Percentiles rank a stretch among this genome's conserved stretches.
Conservation (phyloP, 2,329 filamentous ascomycete genomes). For the Aspergillus aculeatus region DNA sequence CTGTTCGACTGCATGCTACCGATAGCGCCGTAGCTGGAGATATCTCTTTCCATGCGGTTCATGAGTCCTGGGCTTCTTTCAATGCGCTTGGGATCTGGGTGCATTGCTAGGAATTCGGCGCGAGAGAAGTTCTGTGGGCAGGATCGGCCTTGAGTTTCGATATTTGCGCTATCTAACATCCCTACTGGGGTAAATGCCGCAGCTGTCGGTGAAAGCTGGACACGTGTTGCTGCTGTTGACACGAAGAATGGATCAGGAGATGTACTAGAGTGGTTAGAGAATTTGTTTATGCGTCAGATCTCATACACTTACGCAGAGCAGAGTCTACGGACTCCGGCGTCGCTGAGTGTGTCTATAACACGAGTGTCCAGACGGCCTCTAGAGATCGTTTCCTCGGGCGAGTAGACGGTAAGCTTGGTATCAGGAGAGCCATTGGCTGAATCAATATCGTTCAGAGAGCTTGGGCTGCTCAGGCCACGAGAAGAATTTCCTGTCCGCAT, state of each 20-base stretch:
- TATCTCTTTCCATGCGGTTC: conserved; percentile 14
- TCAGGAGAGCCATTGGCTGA: conserved; percentile 65
- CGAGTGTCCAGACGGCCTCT: conserved; percentile 31
- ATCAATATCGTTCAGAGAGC: conserved; percentile 50
- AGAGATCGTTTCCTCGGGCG: conserved; percentile 56
- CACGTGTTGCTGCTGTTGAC: conserved; percentile 18
- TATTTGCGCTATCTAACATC: conserved; percentile 14
- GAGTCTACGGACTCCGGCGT: conserved; percentile 17
- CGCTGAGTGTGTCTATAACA: conserved; percentile 15
- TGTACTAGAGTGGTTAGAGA: conserved; percentile 15
- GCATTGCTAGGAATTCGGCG: conserved; percentile 21
- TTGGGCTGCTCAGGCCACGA: conserved; percentile 37
- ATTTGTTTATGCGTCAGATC: no score
- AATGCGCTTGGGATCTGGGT: conserved; percentile 21
- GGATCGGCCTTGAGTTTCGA: conserved; percentile 10
- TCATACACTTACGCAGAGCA: conserved; percentile 25
- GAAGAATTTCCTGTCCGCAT: conserved; percentile 30
- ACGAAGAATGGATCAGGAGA: conserved; percentile 33
- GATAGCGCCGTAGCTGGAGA: conserved; percentile 25
- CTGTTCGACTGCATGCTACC: conserved; percentile 19
- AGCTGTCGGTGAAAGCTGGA: conserved; percentile 62
- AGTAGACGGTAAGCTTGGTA: conserved; percentile 63
- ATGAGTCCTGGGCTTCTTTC: conserved; percentile 10
- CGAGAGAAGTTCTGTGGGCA: conserved; percentile 14
- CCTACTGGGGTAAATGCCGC: conserved; percentile 59